These are phyloP conservation scores for Trichocomaceae sp. DNA, from an alignment of 2,329 filamentous ascomycete species.

Conservation along the genomic window DNA sequence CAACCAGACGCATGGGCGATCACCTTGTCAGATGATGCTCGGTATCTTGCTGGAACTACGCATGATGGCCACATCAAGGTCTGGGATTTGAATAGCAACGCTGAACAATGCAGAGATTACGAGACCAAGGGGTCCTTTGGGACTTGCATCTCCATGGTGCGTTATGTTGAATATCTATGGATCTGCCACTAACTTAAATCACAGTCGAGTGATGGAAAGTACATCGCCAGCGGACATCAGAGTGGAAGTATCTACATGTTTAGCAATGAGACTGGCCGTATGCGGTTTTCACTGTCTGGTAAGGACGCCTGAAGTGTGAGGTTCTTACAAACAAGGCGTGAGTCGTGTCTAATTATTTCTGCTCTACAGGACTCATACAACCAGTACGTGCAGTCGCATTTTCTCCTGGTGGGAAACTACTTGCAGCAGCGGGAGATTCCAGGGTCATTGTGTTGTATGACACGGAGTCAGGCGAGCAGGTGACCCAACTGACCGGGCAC, in stretches of 20 bases:
- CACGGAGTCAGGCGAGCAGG: conserved; percentile 83
- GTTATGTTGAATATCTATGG: conserved; percentile 12
- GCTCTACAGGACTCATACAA: conserved; percentile 64
- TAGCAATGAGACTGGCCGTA: conserved; percentile 79
- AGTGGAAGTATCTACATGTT: conserved; percentile 91
- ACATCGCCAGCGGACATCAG: conserved; percentile 87
- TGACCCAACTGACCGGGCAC: conserved; percentile 74
- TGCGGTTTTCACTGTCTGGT: conserved; percentile 81
- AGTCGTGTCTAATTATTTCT: background rate
- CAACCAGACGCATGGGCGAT: conserved; percentile 79
- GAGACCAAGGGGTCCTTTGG: conserved; percentile 93
- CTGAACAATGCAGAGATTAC: conserved; percentile 67
- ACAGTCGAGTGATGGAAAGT: conserved; percentile 65
- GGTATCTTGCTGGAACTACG: conserved; percentile 77
- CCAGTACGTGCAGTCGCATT: conserved; percentile 81
- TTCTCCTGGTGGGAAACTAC: conserved; percentile 72
- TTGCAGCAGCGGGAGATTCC: conserved; percentile 86
- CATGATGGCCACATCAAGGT: conserved; percentile 84
- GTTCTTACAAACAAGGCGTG: background rate
- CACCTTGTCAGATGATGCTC: conserved; percentile 74
- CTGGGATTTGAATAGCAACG: conserved; percentile 61
- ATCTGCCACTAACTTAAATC: conserved; percentile 1
- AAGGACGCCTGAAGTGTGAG: conserved; percentile 22
- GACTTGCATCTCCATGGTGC: conserved; percentile 72
- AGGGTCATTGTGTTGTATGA: conserved; percentile 88